Evolutionary conservation across 768 basidiomycete genomes (phyloP).

Genomic region (Phlebiopsis gigantea): DNA sequence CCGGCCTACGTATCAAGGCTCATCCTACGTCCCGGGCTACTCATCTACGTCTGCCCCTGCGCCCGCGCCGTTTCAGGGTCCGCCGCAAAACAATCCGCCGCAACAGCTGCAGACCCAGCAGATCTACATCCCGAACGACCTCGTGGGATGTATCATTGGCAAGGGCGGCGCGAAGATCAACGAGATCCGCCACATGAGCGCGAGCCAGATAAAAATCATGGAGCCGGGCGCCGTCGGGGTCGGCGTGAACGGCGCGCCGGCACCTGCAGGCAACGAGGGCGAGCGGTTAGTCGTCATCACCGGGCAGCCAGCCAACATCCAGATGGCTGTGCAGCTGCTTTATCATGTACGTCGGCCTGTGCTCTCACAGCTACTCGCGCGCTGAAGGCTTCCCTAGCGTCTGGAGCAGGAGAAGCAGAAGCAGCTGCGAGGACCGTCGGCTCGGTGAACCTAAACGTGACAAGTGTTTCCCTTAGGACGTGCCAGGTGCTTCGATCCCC

Average conservation of each 20-base stretch:
- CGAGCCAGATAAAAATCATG: conserved; percentile 97
- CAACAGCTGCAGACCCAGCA: conserved; percentile 91
- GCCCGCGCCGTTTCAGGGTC: conserved; percentile 13
- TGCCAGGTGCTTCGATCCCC: not conserved
- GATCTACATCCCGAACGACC: conserved; percentile 96
- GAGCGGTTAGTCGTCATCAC: conserved; percentile 96
- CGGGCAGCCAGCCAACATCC: conserved; percentile 91
- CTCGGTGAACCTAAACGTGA: not conserved
- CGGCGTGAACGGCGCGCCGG: conserved; percentile 65
- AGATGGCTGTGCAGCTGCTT: conserved; percentile 91
- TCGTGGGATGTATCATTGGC: conserved; percentile 96
- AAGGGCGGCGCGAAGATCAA: conserved; percentile 99
- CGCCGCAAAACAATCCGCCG: conserved; percentile 50
- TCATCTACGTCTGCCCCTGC: conserved; percentile 37
- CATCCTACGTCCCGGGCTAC: conserved; percentile 64
- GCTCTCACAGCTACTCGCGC: not conserved
- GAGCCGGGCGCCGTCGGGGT: conserved; percentile 83
- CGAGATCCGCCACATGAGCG: conserved; percentile 93
- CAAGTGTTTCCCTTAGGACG: too few species aligned
- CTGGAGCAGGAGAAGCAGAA: conserved; percentile 90
- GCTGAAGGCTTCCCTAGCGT: conserved; percentile 40
- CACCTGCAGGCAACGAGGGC: conserved; percentile 73
- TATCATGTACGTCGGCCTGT: conserved; percentile 58
- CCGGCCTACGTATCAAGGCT: conserved; percentile 39
- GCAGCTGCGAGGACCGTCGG: conserved; percentile 40